These are phyloP conservation scores for Sphaerostilbella broomeana DNA, from an alignment of 2,329 filamentous ascomycete genomes.

Conservation along the genomic window DNA sequence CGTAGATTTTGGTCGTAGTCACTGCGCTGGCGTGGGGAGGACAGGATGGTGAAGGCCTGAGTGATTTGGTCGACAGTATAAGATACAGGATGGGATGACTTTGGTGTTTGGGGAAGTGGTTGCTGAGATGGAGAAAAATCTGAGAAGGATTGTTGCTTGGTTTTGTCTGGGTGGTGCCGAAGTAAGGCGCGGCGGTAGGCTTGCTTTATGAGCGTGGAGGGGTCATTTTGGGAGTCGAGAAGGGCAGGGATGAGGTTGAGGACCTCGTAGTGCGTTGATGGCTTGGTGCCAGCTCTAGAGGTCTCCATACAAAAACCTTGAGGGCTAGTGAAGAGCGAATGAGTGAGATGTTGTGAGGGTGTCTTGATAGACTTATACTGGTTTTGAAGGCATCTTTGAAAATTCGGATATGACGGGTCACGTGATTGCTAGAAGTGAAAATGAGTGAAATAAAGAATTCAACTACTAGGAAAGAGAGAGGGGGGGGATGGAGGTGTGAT, in stretches of 20 bases:
- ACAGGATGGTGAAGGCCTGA: slow-evolving; percentile 51
- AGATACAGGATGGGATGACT: slow-evolving; percentile 4
- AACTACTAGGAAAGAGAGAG: too few species aligned
- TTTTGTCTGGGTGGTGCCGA: slow-evolving; percentile 59
- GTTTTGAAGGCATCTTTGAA: too few species aligned
- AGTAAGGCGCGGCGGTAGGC: slow-evolving; percentile 61
- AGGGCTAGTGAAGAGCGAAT: too few species aligned
- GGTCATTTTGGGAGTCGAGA: slow-evolving; percentile 37
- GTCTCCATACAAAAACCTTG: too few species aligned
- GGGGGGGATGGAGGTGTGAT: too few species aligned
- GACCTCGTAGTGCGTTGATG: slow-evolving; percentile 53
- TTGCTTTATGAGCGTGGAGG: slow-evolving; percentile 47
- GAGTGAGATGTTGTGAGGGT: too few species aligned
- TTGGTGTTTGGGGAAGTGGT: neutral
- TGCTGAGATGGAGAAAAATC: slow-evolving; percentile 9
- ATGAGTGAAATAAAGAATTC: too few species aligned
- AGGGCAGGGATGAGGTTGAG: slow-evolving; percentile 48
- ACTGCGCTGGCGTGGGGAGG: slow-evolving; percentile 39
- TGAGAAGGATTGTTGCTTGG: slow-evolving; percentile 7
- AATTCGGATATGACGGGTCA: too few species aligned
- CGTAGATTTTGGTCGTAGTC: slow-evolving; percentile 49
- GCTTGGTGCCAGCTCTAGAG: too few species aligned
- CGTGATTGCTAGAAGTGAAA: too few species aligned
- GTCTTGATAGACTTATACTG: too few species aligned
- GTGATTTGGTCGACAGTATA: slow-evolving; percentile 60